A percentile compares a stretch with the other conserved stretches of the same genome.
Conservation (phyloP, 176 grass and related monocot species). For the Microstegium vimineum region DNA sequence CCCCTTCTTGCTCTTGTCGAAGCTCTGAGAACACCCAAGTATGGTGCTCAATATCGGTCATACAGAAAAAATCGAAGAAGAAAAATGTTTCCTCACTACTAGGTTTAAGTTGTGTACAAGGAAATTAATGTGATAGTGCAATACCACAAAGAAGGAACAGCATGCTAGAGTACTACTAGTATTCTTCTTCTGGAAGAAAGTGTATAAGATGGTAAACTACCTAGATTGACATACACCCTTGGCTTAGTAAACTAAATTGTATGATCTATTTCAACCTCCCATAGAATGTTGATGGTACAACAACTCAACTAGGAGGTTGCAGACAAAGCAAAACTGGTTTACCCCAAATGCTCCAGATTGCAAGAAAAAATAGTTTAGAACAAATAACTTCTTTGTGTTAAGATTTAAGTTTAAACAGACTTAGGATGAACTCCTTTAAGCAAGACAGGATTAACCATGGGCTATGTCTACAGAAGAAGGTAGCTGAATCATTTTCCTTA, state of each 20-base stretch:
- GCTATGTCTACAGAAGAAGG: not conserved
- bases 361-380: not conserved
- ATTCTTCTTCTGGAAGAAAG: not conserved
- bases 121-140: not conserved
- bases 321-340: not conserved
- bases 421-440: not conserved
- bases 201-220: not conserved
- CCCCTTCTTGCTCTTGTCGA: slow-evolving; percentile 87
- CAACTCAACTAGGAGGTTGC: not conserved
- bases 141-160: not conserved
- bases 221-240: not conserved
- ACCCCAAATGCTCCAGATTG: not conserved
- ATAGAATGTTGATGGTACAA: not conserved
- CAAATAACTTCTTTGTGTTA: not conserved
- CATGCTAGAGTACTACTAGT: not conserved
- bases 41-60: not conserved
- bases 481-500: not conserved
- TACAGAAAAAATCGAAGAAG: not conserved
- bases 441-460: not conserved
- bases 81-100: not conserved
- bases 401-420: not conserved
- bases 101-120: not conserved
- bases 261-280: not conserved
- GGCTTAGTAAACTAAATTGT: not conserved
- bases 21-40: slow-evolving; percentile 46